phyloP scores from a whole-genome alignment of 78 protist species.

The Dictyostelium firmibasis region DNA sequence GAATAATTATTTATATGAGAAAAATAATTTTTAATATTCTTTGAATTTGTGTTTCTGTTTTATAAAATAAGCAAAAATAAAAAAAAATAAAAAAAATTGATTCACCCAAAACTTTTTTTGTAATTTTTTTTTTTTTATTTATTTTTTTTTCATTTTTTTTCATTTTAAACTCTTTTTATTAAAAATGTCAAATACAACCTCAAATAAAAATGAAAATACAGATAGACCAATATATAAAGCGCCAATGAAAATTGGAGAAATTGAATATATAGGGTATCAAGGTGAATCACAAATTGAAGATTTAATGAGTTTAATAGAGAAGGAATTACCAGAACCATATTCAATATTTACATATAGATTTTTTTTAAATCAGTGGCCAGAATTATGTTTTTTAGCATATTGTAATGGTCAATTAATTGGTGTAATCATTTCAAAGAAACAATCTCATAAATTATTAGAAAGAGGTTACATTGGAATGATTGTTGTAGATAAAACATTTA shows the following conservation, averaged over 20 bases:
- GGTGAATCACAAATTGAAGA: slow-evolving; percentile 80
- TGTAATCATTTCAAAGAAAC: slow-evolving; percentile 71
- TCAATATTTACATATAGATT: slow-evolving; percentile 96
- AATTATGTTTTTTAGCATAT: slow-evolving; percentile 83
- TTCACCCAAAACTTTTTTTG: no score
- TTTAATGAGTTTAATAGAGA: slow-evolving; percentile 77
- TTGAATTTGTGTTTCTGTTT: no score
- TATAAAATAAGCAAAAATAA: no score
- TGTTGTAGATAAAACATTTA: slow-evolving; percentile 83
- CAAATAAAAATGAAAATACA: background rate
- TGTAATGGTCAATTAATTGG: slow-evolving; percentile 55
- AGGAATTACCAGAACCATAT: slow-evolving; percentile 97
- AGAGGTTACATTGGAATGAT: slow-evolving; percentile 96
- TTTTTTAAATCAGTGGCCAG: slow-evolving; percentile 93
- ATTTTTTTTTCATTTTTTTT: background rate
- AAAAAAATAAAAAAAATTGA: no score
- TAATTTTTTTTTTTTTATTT: no score
- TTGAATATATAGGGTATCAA: slow-evolving; percentile 41
- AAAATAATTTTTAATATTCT: no score
- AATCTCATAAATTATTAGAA: slow-evolving; percentile 31
- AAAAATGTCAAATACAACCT: background rate
- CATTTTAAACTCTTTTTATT: background rate
- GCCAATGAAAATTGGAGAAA: slow-evolving; percentile 1
- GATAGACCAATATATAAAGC: background rate
- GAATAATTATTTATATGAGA: no score